Percentiles rank a stretch among this genome's conserved stretches.
Conservation (phyloP, 2,329 filamentous ascomycete genomes). For the Fusarium phyllophilum region DNA sequence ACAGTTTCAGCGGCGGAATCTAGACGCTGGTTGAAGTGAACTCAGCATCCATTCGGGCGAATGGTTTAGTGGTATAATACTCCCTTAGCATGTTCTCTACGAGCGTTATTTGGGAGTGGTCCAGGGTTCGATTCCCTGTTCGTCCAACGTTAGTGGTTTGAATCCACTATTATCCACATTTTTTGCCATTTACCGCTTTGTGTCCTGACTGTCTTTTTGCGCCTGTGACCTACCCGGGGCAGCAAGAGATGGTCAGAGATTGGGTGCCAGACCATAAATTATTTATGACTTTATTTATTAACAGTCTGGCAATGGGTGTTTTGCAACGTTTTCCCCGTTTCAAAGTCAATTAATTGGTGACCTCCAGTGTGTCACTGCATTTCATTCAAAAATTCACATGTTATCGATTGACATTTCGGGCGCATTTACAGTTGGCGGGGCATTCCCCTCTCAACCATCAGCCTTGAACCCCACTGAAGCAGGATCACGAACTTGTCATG, state of each 20-base stretch:
- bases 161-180: constrained; percentile 24
- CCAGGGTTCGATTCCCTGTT: constrained; percentile 40
- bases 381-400: fast-evolving
- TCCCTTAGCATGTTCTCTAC: constrained; percentile 26
- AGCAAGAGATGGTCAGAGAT: fast-evolving
- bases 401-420: fast-evolving
- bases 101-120: constrained; percentile 24
- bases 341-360: not conserved
- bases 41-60: constrained; percentile 11
- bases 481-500: constrained; percentile 2
- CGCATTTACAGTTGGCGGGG: no score
- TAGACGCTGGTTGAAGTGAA: fast-evolving
- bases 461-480: not conserved
- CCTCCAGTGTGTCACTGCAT: fast-evolving
- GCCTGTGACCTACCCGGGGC: not conserved
- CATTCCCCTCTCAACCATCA: not conserved
- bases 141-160: constrained; percentile 23
- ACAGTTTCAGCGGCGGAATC: fast-evolving
- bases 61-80: constrained; percentile 41
- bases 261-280: fast-evolving
- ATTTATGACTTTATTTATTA: fast-evolving
- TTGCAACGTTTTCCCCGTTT: fast-evolving
- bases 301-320: fast-evolving
- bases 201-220: not conserved
- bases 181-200: not conserved